Percentiles rank a stretch among this genome's conserved stretches.
Evolutionary conservation across 1,284 basidiomycete species (phyloP).

Genomic region (Papiliotrema fonsecae): DNA sequence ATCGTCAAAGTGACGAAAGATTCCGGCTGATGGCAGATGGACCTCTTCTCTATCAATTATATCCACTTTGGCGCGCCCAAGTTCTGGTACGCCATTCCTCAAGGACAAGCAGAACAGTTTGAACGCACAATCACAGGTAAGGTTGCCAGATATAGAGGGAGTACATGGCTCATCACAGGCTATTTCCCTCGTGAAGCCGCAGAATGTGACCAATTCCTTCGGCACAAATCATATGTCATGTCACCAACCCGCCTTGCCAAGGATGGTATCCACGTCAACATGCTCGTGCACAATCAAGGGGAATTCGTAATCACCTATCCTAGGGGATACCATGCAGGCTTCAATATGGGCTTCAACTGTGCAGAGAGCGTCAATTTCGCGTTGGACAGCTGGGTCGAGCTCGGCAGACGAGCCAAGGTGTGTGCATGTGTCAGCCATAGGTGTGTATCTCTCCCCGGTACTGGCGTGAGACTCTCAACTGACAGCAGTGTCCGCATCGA

Average conservation of each 20-base stretch:
- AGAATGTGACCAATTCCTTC: constrained; percentile 84
- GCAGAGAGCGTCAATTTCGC: constrained; percentile 99
- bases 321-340: constrained; percentile 90
- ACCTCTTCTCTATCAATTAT: constrained; percentile 97
- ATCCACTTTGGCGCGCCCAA: constrained; percentile 97
- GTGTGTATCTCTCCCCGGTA: constrained; percentile 49
- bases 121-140: constrained; percentile 76
- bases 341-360: constrained; percentile 96
- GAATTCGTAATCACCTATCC: constrained; percentile 98
- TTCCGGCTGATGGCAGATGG: constrained; percentile 58
- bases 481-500: constrained; percentile 75
- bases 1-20: not conserved
- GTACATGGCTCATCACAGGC: constrained; percentile 50
- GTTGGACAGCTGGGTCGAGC: constrained; percentile 86
- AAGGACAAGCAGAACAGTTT: constrained; percentile 68
- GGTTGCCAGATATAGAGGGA: constrained; percentile 16
- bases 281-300: constrained; percentile 79
- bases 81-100: constrained; percentile 94
- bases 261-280: constrained; percentile 77
- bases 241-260: constrained; percentile 79
- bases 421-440: constrained; percentile 81
- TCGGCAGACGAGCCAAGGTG: constrained; percentile 73
- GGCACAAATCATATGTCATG: constrained; percentile 94
- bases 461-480: not conserved
- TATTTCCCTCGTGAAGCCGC: constrained; percentile 81